Conservation (phyloP, 352 stramenopile species). For the Globisporangium megalacanthum region DNA sequence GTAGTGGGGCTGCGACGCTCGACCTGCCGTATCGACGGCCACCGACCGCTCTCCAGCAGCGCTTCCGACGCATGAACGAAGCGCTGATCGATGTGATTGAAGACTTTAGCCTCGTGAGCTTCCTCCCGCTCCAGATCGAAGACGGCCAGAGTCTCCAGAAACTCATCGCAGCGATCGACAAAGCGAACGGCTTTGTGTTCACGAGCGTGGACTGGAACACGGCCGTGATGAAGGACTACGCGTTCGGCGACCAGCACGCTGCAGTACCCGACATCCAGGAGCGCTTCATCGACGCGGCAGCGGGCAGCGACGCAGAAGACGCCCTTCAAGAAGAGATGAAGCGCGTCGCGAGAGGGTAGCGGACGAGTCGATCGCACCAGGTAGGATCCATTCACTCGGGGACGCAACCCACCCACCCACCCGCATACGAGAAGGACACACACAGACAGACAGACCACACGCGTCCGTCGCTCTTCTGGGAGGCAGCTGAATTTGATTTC, state of each 20-base stretch:
- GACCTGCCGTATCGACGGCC: constrained; percentile 23
- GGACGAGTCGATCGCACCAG: not conserved
- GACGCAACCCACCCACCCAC: not conserved
- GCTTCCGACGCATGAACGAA: constrained; percentile 82
- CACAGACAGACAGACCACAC: not conserved
- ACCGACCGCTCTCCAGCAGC: constrained; percentile 31
- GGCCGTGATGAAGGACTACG: constrained; percentile 65
- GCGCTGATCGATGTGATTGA: constrained; percentile 82
- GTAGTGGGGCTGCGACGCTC: constrained; percentile 17
- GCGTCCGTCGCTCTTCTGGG: not conserved
- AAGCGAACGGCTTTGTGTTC: constrained; percentile 82
- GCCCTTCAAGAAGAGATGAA: constrained; percentile 30
- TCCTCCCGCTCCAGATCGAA: constrained; percentile 76
- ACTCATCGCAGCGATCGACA: constrained; percentile 72
- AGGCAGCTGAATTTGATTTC: too few relatives aligned
- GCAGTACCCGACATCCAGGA: constrained; percentile 49
- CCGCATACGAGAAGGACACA: too few relatives aligned
- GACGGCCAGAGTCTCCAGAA: constrained; percentile 60
- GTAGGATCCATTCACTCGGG: not conserved
- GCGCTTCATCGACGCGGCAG: constrained; percentile 48
- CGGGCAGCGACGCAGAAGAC: constrained; percentile 21
- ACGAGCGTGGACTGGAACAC: constrained; percentile 74
- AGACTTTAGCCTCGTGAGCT: constrained; percentile 84
- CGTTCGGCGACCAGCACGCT: constrained; percentile 54
- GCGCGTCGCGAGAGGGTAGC: constrained; percentile 16